These are phyloP conservation scores for Starmerella floricola DNA, from an alignment of 805 yeast species.

Conservation along the genomic window DNA sequence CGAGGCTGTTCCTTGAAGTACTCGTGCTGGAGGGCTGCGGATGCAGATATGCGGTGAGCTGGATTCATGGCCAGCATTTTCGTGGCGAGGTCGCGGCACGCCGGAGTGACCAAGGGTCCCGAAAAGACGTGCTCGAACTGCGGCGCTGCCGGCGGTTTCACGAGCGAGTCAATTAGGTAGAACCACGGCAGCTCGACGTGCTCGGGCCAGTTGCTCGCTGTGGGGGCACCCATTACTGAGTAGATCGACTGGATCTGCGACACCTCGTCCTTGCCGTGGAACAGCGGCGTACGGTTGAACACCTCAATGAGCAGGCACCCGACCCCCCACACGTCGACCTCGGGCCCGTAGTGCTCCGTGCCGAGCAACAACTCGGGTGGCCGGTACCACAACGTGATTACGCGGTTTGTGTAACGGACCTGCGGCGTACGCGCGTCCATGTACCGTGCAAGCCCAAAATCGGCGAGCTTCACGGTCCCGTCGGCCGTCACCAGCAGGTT, in stretches of 20 bases:
- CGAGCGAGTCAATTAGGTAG: constrained; percentile 51
- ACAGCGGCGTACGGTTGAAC: constrained; percentile 59
- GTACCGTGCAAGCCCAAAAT: constrained; percentile 76
- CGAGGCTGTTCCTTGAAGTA: constrained; percentile 63
- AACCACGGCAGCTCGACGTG: constrained; percentile 83
- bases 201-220: constrained; percentile 59
- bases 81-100: constrained; percentile 48
- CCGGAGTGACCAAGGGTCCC: constrained; percentile 32
- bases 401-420: constrained; percentile 86
- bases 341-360: constrained; percentile 77
- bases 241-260: constrained; percentile 69
- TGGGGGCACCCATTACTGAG: constrained; percentile 80
- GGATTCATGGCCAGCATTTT: constrained; percentile 62
- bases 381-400: constrained; percentile 92
- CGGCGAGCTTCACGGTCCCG: constrained; percentile 82
- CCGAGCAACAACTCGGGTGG: constrained; percentile 92
- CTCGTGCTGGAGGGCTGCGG: constrained; percentile 52
- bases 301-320: constrained; percentile 84
- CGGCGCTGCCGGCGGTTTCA: constrained; percentile 15
- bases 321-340: constrained; percentile 93
- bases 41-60: constrained; percentile 49
- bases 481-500: constrained; percentile 63
- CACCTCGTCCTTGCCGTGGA: constrained; percentile 82
- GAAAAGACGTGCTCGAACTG: constrained; percentile 31
- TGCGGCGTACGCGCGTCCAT: constrained; percentile 29